phyloP scores from a whole-genome alignment of 2,329 filamentous ascomycete genomes.

The Ophiostoma australiae region DNA sequence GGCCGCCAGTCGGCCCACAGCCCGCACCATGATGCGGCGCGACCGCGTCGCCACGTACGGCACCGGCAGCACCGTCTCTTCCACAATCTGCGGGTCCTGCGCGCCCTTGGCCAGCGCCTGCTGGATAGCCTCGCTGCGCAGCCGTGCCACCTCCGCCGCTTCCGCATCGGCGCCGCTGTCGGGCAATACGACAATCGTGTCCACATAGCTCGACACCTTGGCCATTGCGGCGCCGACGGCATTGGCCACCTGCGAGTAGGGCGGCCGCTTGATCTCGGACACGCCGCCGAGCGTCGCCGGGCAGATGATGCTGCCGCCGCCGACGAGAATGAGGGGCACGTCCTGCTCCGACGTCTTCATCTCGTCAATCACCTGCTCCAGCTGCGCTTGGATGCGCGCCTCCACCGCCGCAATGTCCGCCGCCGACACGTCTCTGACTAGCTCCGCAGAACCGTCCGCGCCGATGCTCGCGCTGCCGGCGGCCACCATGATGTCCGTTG shows the following conservation, averaged over 20 bases:
- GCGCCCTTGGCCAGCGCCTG: background rate
- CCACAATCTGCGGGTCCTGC: background rate
- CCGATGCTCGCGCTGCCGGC: background rate
- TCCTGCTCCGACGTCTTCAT: background rate
- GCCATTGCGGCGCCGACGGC: background rate
- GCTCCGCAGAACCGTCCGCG: background rate
- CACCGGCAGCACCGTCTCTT: background rate
- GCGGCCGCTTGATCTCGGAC: background rate
- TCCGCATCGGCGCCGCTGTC: background rate
- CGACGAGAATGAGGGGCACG: background rate
- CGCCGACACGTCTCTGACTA: background rate
- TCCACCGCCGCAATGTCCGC: background rate
- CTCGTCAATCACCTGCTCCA: background rate
- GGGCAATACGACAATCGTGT: background rate
- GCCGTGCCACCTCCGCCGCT: background rate
- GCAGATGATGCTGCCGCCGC: background rate
- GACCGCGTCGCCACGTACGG: background rate
- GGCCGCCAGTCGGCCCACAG: background rate
- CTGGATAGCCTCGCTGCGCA: background rate
- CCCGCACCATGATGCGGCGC: background rate
- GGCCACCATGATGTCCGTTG: background rate
- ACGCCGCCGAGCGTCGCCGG: background rate
- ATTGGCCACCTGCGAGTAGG: conserved; percentile 2
- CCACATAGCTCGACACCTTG: background rate
- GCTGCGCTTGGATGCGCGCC: background rate